Base-by-base conservation (phyloP, 306 rosid species). In the Vicia sativa region DNA sequence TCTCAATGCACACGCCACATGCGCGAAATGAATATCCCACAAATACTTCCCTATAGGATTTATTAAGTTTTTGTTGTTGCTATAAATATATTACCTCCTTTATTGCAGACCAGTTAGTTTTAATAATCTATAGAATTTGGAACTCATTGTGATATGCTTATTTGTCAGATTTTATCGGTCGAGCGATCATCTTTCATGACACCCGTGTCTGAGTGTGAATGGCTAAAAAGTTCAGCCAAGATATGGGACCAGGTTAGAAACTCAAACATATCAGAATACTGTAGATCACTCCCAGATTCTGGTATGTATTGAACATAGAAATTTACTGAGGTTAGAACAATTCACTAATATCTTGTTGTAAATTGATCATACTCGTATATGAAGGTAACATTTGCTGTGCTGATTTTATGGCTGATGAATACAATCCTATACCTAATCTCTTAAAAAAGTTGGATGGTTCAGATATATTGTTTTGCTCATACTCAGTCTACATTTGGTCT, bases 141-240 rank as follows among this genome's bases (percentile, higher is more conserved):
- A 41, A 31, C 28, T 43, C 11, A 7, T 70, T 66, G 55, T 63
- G 67, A 37, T 29, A 3, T 79, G 48, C 63, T 65, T 46, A 56
- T 52, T 9, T 62, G 19, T 18, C 88, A 89, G 96, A 87, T 89
- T 70, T 65, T 89, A 62, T 81, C 92, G 39, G 83, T 84, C 89
- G 83, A 79, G 65, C 9, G 76, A 5, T 84, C 87, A 15, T 85
- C 91, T 25, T 88, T 87, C 56, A 46, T 77, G 1, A 86, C 86
- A 71, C 69, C 89, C 7, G 67, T 81, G 18, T 81, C 86, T 7
- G 97, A 91, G 75, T 96, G 97, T 11, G 96, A 91, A 59, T 88
- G 97, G 97, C 75, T 91, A 75, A 88, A 87, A 75, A 85, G 82
- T 81, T 85, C 93, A 10, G 91, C 83, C 48, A 87, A 88, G 79